Evolutionary conservation across 2,329 filamentous ascomycete genomes (phyloP).

Genomic region (Aspergillus pseudoglaucus): DNA sequence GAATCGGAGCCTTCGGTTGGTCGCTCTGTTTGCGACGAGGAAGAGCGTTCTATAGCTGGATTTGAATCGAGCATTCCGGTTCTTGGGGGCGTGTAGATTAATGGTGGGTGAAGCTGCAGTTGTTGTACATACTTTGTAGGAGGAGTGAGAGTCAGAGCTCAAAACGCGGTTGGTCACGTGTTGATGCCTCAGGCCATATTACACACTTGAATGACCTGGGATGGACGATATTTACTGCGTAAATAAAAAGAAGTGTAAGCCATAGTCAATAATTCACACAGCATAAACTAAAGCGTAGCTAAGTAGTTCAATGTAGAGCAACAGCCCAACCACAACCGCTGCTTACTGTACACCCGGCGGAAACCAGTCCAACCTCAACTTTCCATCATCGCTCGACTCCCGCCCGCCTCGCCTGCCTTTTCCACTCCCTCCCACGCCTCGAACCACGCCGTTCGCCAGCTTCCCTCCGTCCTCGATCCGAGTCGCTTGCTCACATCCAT

Average conservation of each 20-base stretch:
- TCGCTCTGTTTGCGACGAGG: constrained; percentile 15
- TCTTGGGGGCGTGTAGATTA: neutral
- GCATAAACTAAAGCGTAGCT: too few relatives aligned
- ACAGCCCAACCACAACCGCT: constrained; percentile 25
- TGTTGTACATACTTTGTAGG: constrained; percentile 1
- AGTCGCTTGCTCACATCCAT: constrained; percentile 12
- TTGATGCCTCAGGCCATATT: constrained; percentile 12
- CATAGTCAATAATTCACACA: too few relatives aligned
- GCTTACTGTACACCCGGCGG: constrained; percentile 29
- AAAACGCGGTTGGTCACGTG: constrained; percentile 20
- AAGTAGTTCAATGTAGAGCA: too few relatives aligned
- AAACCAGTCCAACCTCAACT: constrained; percentile 27
- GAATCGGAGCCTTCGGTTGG: constrained; percentile 8
- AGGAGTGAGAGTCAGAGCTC: constrained; percentile 1
- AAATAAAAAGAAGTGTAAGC: neutral
- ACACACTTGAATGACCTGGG: too few relatives aligned
- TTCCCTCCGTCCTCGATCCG: constrained; percentile 6
- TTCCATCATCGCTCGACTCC: constrained; percentile 17
- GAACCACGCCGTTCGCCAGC: constrained; percentile 19
- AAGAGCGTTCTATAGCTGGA: constrained; percentile 28
- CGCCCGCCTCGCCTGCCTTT: constrained; percentile 17
- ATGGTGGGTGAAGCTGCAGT: neutral
- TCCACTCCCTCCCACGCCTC: constrained; percentile 13
- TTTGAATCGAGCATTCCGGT: constrained; percentile 25
- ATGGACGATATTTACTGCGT: neutral